Evolutionary conservation across 1,139 yeast species (phyloP).

Genomic region (Trichomonascaceae sp.): DNA sequence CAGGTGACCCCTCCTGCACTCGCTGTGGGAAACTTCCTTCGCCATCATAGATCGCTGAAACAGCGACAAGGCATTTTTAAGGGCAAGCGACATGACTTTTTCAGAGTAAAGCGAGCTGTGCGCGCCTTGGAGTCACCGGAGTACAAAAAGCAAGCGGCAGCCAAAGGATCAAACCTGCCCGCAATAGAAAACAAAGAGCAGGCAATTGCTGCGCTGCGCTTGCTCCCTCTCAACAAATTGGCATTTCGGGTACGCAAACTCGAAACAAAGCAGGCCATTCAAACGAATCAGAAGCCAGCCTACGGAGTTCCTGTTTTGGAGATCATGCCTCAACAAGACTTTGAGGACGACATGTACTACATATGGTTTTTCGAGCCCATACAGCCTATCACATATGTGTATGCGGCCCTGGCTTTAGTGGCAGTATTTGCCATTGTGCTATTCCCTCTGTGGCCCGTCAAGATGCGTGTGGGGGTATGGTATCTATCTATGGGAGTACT

Average conservation of each 20-base stretch:
- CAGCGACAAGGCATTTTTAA: slow-evolving; percentile 69
- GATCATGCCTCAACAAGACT: slow-evolving; percentile 52
- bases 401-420: slow-evolving; percentile 50
- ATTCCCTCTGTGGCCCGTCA: slow-evolving; percentile 93
- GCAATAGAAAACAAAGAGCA: slow-evolving; percentile 37
- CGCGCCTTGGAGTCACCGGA: slow-evolving; percentile 68
- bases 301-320: slow-evolving; percentile 63
- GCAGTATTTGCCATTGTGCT: slow-evolving; percentile 67
- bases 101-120: slow-evolving; percentile 66
- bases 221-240: slow-evolving; percentile 60
- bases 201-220: slow-evolving; percentile 51
- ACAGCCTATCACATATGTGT: slow-evolving; percentile 47
- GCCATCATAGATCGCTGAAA: slow-evolving; percentile 53
- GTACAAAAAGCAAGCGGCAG: slow-evolving; percentile 42
- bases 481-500: slow-evolving; percentile 68
- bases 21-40: slow-evolving; percentile 58
- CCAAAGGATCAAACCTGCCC: slow-evolving; percentile 46
- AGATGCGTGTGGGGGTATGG: slow-evolving; percentile 87
- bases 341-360: slow-evolving; percentile 68
- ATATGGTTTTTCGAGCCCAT: slow-evolving; percentile 81
- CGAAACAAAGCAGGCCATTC: slow-evolving; percentile 58
- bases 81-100: slow-evolving; percentile 63
- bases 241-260: slow-evolving; percentile 50
- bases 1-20: slow-evolving; percentile 32
- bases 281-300: slow-evolving; percentile 51